Evolutionary conservation across 176 grass and related monocot genomes (phyloP).

Genomic region (Aegilops sharonensis): DNA sequence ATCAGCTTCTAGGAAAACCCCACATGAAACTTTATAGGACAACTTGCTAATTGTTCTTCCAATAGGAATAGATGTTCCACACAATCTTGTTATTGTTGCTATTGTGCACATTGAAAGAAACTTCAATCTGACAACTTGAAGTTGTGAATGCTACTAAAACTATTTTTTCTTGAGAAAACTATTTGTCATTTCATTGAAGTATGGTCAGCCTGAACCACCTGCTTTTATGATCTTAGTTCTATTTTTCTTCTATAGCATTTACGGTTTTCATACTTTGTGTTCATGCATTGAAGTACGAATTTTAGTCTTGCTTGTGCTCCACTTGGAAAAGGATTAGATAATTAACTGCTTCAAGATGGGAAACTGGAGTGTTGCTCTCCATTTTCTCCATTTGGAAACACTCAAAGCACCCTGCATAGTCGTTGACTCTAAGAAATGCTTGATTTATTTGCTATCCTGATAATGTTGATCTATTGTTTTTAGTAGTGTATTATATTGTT

Average conservation of each 20-base stretch:
- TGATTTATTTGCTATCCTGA: constrained; percentile 1
- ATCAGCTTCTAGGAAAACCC: background rate
- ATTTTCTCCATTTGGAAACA: background rate
- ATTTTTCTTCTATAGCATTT: background rate
- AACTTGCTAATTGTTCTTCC: background rate
- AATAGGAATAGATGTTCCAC: background rate
- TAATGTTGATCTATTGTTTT: background rate
- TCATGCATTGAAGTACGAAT: background rate
- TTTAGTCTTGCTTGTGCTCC: background rate
- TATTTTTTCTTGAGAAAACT: background rate
- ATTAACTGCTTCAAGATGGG: background rate
- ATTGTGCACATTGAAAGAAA: background rate
- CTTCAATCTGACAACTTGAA: background rate
- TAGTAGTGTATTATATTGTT: no score
- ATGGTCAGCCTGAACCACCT: background rate
- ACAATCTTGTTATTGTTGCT: background rate
- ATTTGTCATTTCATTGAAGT: background rate
- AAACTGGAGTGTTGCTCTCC: background rate
- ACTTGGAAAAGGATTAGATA: constrained; percentile 11
- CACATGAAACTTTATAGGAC: background rate
- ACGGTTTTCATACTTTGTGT: background rate
- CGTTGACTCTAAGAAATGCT: background rate
- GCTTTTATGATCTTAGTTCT: constrained; percentile 6
- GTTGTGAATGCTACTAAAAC: background rate
- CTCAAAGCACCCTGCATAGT: background rate